Conservation (phyloP, 2,329 filamentous ascomycete species). For the Sordariomycetes sp. region DNA sequence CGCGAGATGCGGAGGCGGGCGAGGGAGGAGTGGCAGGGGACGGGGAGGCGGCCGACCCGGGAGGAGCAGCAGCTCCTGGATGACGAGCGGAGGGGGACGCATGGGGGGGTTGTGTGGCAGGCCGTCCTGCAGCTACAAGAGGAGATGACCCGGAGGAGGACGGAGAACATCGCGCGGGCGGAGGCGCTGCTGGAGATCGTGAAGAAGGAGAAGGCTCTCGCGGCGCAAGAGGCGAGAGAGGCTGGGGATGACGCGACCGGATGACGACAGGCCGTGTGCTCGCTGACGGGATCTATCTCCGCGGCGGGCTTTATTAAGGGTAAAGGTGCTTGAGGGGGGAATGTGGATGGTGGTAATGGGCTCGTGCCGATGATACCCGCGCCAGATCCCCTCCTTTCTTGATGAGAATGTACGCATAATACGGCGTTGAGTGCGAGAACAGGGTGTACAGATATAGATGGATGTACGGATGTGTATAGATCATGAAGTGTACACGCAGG, state of each 20-base stretch:
- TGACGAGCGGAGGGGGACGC: not conserved
- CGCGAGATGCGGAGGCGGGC: constrained; percentile 18
- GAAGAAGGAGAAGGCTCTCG: constrained; percentile 23
- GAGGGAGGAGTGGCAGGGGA: constrained; percentile 5
- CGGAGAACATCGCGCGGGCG: constrained; percentile 29
- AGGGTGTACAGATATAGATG: not conserved
- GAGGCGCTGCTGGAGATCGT: constrained; percentile 27
- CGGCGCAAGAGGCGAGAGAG: constrained; percentile 15
- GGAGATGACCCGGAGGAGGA: constrained; percentile 18
- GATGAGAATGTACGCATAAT: not conserved
- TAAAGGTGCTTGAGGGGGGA: not conserved
- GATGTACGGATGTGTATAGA: not conserved
- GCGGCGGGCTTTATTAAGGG: not conserved
- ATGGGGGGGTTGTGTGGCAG: constrained; percentile 11
- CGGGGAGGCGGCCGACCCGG: not conserved
- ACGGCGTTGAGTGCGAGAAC: not conserved
- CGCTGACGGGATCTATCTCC: not conserved
- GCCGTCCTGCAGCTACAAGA: constrained; percentile 36
- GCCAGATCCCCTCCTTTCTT: constrained; percentile 10
- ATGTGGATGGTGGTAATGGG: constrained; percentile 12
- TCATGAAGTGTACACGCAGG: not conserved
- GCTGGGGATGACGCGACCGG: constrained; percentile 1
- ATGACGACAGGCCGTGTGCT: not conserved
- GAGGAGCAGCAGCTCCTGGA: not conserved
- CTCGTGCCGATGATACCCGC: constrained; percentile 16